These are phyloP conservation scores for Ganoderma boninense DNA, from an alignment of 1,284 basidiomycete species.

Conservation along the genomic window DNA sequence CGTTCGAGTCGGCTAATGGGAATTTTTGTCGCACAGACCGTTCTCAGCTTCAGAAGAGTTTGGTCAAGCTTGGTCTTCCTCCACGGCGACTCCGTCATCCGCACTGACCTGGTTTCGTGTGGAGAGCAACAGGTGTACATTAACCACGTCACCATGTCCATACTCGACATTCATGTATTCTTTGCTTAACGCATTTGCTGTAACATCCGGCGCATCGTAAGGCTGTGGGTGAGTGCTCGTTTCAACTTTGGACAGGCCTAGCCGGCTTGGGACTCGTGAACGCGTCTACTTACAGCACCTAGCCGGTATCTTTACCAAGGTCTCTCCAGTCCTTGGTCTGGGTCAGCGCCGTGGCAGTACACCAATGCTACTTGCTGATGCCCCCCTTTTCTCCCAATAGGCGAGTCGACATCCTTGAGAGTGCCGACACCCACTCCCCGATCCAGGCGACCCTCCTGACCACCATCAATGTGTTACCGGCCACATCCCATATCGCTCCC, in stretches of 20 bases:
- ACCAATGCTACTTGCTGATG: neutral
- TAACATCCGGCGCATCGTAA: slow-evolving; percentile 62
- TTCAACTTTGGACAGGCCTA: too few species aligned
- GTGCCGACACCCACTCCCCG: slow-evolving; percentile 63
- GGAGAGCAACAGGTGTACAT: slow-evolving; percentile 59
- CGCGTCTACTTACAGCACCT: slow-evolving; percentile 36
- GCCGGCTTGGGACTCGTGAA: too few species aligned
- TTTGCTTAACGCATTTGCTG: slow-evolving; percentile 43
- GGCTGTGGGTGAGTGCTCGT: slow-evolving; percentile 68
- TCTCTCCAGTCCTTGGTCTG: slow-evolving; percentile 5
- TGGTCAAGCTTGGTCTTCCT: slow-evolving; percentile 44
- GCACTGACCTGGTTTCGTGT: slow-evolving; percentile 71
- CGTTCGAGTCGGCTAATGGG: slow-evolving; percentile 20
- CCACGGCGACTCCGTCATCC: slow-evolving; percentile 45
- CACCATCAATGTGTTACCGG: too few species aligned
- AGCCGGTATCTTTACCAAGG: slow-evolving; percentile 46
- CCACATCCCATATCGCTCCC: neutral
- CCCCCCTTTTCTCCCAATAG: too few species aligned
- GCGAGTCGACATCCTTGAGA: slow-evolving; percentile 80
- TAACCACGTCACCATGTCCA: slow-evolving; percentile 65
- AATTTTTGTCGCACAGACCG: neutral
- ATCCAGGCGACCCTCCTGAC: slow-evolving; percentile 75
- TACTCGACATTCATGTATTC: slow-evolving; percentile 7
- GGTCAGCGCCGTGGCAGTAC: too few species aligned
- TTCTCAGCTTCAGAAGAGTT: slow-evolving; percentile 31